These are phyloP conservation scores for Kwoniella sp. DNA, from an alignment of 768 basidiomycete species.

Conservation along the genomic window DNA sequence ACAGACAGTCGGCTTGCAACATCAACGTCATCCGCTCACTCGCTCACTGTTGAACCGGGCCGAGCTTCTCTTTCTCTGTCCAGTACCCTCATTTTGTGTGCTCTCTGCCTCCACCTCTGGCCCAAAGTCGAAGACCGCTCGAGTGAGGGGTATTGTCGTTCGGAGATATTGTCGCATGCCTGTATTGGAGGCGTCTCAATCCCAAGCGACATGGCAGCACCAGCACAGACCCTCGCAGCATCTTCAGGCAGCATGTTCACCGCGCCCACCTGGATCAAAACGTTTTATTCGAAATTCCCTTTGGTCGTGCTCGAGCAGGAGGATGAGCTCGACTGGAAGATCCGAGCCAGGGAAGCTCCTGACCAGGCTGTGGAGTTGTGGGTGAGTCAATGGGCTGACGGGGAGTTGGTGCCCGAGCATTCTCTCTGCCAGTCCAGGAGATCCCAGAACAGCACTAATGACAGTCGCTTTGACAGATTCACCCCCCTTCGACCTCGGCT, in stretches of 20 bases:
- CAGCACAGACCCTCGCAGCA: background rate
- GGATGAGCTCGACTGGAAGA: slow-evolving; percentile 24
- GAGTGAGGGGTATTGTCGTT: too few species aligned
- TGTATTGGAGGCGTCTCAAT: too few species aligned
- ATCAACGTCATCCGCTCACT: background rate
- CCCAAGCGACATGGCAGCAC: slow-evolving; percentile 7
- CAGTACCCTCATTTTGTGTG: too few species aligned
- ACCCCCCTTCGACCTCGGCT: slow-evolving; percentile 8
- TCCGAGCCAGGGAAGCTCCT: background rate
- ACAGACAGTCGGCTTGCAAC: too few species aligned
- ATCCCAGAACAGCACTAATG: too few species aligned
- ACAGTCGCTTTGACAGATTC: slow-evolving; percentile 15
- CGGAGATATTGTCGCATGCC: too few species aligned
- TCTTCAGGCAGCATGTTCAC: slow-evolving; percentile 9
- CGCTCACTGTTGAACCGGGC: too few species aligned
- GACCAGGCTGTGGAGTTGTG: slow-evolving; percentile 16
- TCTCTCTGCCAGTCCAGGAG: background rate
- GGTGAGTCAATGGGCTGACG: slow-evolving; percentile 23
- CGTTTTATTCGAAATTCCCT: slow-evolving; percentile 37
- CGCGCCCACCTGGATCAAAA: slow-evolving; percentile 30
- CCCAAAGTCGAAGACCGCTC: too few species aligned
- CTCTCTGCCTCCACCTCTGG: too few species aligned
- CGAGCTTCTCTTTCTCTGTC: too few species aligned
- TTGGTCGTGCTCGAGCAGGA: slow-evolving; percentile 35
- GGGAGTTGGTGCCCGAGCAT: too few species aligned